Percentiles rank a stretch among this genome's conserved stretches.
Conservation (phyloP, 2,329 filamentous ascomycete genomes). For the Aciculosporium take region DNA sequence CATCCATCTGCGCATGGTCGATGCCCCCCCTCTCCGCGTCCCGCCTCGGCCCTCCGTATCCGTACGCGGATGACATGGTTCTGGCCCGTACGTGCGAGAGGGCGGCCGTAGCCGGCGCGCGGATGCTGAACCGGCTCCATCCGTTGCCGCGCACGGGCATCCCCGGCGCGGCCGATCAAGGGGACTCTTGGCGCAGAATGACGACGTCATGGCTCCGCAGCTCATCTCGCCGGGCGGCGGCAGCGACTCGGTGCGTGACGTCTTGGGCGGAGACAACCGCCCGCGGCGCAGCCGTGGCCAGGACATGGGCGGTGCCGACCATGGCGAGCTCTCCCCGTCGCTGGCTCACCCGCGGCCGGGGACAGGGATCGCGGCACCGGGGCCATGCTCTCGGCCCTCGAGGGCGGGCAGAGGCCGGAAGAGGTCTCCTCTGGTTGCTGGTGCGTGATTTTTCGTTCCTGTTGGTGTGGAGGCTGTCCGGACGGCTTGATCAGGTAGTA, state of each 20-base stretch:
- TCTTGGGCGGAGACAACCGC: background rate
- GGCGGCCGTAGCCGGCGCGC: too few relatives aligned
- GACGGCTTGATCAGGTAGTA: background rate
- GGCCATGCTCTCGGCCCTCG: background rate
- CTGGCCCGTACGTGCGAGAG: too few relatives aligned
- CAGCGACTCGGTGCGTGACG: background rate
- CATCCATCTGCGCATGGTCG: too few relatives aligned
- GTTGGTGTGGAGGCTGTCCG: too few relatives aligned
- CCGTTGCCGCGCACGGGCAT: background rate
- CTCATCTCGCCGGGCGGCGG: background rate
- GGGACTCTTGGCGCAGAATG: background rate
- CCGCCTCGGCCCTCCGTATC: too few relatives aligned
- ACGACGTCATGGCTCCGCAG: background rate
- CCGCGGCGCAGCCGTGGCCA: background rate
- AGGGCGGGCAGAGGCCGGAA: background rate
- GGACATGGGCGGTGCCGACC: background rate
- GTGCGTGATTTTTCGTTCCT: too few relatives aligned
- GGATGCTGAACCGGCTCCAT: background rate
- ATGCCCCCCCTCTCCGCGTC: too few relatives aligned
- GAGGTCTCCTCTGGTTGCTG: background rate
- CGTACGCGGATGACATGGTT: too few relatives aligned
- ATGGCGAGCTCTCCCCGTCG: background rate
- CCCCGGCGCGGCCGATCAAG: background rate
- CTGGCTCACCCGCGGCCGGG: background rate
- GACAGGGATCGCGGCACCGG: background rate